phyloP scores from a whole-genome alignment of 2,329 filamentous ascomycete genomes.

The Clarireedia paspali region DNA sequence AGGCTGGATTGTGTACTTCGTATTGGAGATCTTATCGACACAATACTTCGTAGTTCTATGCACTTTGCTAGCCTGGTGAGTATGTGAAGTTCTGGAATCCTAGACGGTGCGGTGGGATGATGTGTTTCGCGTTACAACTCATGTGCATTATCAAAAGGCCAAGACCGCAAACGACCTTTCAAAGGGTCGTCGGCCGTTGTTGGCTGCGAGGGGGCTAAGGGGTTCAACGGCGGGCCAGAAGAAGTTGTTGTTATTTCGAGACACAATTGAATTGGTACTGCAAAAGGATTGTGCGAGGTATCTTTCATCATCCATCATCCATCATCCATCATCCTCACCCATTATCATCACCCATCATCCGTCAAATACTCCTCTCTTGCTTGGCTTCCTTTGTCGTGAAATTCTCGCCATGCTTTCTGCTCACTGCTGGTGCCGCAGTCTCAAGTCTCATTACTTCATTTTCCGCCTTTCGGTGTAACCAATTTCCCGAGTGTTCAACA shows the following conservation, averaged over 20 bases:
- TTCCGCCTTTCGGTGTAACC: not conserved
- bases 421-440: not conserved
- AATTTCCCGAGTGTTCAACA: not conserved
- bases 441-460: not conserved
- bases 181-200: not conserved
- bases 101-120: not conserved
- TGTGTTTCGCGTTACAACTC: not conserved
- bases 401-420: slow-evolving; percentile 1
- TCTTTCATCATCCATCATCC: not conserved
- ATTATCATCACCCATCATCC: not conserved
- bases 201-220: not conserved
- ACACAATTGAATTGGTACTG: no score
- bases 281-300: not conserved
- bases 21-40: no score
- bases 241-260: not conserved
- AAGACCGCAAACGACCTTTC: not conserved
- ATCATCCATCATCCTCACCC: not conserved
- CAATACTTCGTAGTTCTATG: no score
- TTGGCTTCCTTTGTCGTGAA: not conserved
- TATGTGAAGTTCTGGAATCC: no score
- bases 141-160: not conserved
- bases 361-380: not conserved
- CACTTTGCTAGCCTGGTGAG: no score
- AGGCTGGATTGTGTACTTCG: no score
- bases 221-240: not conserved